Conservation (phyloP, 441 rosid genomes). For the Croton laevigatus region DNA sequence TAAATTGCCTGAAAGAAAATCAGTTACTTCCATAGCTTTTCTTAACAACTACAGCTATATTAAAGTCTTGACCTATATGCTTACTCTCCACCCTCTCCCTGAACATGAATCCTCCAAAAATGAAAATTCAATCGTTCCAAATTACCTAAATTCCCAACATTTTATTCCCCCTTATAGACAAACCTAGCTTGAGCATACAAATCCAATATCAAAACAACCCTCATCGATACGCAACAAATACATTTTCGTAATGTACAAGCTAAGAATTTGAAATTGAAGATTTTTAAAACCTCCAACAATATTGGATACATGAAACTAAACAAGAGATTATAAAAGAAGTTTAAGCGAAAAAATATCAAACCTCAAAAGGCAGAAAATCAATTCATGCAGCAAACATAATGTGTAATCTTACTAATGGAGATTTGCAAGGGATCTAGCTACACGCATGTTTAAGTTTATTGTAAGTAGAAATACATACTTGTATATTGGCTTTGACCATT, state of each 20-base stretch:
- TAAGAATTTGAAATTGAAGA: not conserved
- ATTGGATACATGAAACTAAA: not conserved
- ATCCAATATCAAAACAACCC: not conserved
- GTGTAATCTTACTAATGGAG: not conserved
- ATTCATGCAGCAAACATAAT: not conserved
- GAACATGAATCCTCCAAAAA: not conserved
- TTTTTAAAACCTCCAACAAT: not conserved
- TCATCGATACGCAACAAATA: not conserved
- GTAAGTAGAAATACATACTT: conserved; percentile 33
- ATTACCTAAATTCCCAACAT: not conserved
- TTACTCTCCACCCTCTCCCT: not conserved
- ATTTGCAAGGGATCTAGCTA: not conserved
- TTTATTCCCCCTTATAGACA: not conserved
- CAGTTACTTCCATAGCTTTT: too few species aligned
- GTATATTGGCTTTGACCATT: conserved; percentile 67
- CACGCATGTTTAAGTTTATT: not conserved
- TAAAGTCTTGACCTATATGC: not conserved
- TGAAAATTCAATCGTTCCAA: not conserved
- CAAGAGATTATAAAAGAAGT: not conserved
- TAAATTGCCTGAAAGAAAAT: too few species aligned
- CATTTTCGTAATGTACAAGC: not conserved
- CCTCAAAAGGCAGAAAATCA: not conserved
- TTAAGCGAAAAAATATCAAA: too few species aligned
- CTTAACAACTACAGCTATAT: not conserved
- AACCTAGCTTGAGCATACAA: not conserved